A percentile compares a stretch with the other conserved stretches of the same genome.
These are phyloP conservation scores for Aspergillus arachidicola DNA, from an alignment of 2,329 filamentous ascomycete genomes.

Conservation along the genomic window DNA sequence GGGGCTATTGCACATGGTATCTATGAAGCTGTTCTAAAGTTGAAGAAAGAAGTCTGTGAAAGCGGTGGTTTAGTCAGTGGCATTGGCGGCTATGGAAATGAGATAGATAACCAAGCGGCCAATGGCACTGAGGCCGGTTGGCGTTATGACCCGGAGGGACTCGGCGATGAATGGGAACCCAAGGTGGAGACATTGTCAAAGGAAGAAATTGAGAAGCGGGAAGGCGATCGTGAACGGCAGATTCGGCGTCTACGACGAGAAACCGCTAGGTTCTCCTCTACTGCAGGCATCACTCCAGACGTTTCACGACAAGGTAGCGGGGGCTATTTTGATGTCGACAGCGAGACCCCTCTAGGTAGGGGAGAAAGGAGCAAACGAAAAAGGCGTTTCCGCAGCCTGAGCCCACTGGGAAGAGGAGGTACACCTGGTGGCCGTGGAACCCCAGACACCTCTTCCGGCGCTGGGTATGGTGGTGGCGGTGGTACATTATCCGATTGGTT, in stretches of 20 bases:
- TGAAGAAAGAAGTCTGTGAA: conserved; percentile 97
- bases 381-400: conserved; percentile 84
- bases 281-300: conserved; percentile 77
- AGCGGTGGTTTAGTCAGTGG: conserved; percentile 82
- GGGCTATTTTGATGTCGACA: conserved; percentile 61
- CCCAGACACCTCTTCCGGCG: conserved; percentile 65
- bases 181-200: conserved; percentile 82
- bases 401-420: conserved; percentile 70
- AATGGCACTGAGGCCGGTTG: conserved; percentile 84
- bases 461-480: conserved; percentile 70
- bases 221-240: conserved; percentile 90
- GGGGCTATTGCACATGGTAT: conserved; percentile 94
- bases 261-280: conserved; percentile 88
- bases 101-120: conserved; percentile 87
- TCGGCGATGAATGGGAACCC: conserved; percentile 82
- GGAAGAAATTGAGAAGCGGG: conserved; percentile 96
- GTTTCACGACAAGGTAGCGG: conserved; percentile 60
- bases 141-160: conserved; percentile 90
- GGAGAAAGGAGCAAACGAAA: conserved; percentile 96
- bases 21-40: conserved; percentile 86
- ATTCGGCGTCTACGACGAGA: conserved; percentile 84
- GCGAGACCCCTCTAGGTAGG: conserved; percentile 82
- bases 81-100: conserved; percentile 65
- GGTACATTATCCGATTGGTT: conserved; percentile 67
- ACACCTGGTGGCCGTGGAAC: conserved; percentile 75